Percentiles rank a stretch among this genome's conserved stretches.
phyloP scores from a whole-genome alignment of 2,329 filamentous ascomycete species.

The Niveomyces coronatus region DNA sequence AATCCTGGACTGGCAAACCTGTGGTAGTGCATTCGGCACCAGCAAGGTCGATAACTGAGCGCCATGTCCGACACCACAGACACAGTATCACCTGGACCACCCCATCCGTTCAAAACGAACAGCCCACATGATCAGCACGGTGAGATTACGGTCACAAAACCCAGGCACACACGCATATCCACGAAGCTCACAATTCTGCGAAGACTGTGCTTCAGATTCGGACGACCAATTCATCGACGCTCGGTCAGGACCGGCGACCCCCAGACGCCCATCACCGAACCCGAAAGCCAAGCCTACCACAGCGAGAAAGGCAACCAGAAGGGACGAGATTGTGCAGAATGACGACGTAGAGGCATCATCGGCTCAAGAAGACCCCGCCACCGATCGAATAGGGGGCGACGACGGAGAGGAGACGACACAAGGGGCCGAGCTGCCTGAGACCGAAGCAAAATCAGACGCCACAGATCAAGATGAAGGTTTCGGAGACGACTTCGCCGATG shows the following conservation, averaged over 20 bases:
- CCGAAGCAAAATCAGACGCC: slow-evolving; percentile 12
- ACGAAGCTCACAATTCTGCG: neutral
- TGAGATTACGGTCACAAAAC: no score
- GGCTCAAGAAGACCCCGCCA: neutral
- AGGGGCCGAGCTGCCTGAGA: slow-evolving; percentile 8
- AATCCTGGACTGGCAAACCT: no score
- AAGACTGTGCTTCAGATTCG: slow-evolving; percentile 49
- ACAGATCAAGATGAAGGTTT: slow-evolving; percentile 18
- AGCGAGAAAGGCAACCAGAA: slow-evolving; percentile 42
- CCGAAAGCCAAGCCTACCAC: slow-evolving; percentile 50
- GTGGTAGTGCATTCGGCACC: no score
- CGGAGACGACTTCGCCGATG: slow-evolving; percentile 44
- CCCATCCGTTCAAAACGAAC: no score
- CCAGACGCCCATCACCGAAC: slow-evolving; percentile 37
- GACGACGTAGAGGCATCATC: slow-evolving; percentile 34
- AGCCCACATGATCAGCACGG: slow-evolving; percentile 16
- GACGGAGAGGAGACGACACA: slow-evolving; percentile 23
- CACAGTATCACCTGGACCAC: no score
- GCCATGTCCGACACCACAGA: no score
- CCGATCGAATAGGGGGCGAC: neutral
- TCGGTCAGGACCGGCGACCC: slow-evolving; percentile 39
- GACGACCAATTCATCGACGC: slow-evolving; percentile 63
- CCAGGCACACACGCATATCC: no score
- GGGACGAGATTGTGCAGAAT: slow-evolving; percentile 44
- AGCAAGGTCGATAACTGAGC: no score